Evolutionary conservation across 1,139 yeast species (phyloP), one percentile per base, ranked within the genome.

Genomic region (Saccharomycopsis crataegensis): DNA sequence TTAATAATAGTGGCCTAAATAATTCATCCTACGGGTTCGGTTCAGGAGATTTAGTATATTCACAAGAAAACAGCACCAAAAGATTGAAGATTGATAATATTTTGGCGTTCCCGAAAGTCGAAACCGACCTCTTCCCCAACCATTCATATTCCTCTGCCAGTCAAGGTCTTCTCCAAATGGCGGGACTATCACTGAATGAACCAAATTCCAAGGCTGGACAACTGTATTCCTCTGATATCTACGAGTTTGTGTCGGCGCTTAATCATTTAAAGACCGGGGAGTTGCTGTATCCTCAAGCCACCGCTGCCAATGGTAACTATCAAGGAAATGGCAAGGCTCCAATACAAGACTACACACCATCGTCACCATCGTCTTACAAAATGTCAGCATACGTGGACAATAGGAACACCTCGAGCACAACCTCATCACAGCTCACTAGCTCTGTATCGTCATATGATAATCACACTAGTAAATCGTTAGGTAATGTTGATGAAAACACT

Each of bases 181-280:
- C 33, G 11, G 14, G 9, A 11, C n/a, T 8, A 9, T 16, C 7
- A 6, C 49, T 7, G 12, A 32, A 16, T 9, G 5, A 9, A 32
- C 33, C 4, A 16, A 22, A 32, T 2, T 5, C n/a, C 37, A 32
- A 45, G 11, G 14, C n/a, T 32, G 11, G 42, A 16, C 28, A 36
- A 9, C 11, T 8, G 3, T 43, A 49, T 28, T 34, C 49, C 3
- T 43, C 53, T 3, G 54, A 53, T 33, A 48, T 46, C 16, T 47
- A 49, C 28, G 56, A 53, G 41, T 53, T 53, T 44, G 54, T 53
- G 6, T 53, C 56, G 32, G 56, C 56, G 11, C 28, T 53, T 6
- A 50, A 53, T 48, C 43, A 33, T 33, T 32, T 53, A 9, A 45
- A 50, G 40, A 37, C 22, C n/a, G 43, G 48, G 17, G 34, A 16